Evolutionary conservation across 2,329 filamentous ascomycete genomes (phyloP), one percentile per base, ranked within the genome.

Genomic region (Sporothrix variecibatus): DNA sequence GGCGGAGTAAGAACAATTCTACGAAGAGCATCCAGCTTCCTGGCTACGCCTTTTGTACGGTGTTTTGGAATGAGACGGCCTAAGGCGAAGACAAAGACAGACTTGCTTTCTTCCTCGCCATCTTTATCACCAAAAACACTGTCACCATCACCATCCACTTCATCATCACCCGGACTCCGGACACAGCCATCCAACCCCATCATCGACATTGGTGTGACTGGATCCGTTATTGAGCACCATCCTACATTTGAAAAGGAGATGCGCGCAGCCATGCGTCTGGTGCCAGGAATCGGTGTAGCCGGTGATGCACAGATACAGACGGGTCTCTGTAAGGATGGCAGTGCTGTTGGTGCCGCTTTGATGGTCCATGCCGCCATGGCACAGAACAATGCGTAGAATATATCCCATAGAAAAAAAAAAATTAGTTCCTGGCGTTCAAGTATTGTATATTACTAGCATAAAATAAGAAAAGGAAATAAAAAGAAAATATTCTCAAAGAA

Each of bases 251-350:
- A 95, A 77, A 92, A 92, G 73, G 92, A 95, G 84, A 92, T 98
- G 76, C 89, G 95, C 75, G 92, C 96, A 80, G 93, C 93, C 11
- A 86, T 98, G 75, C 85, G 90, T 65, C 90, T 90, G 72, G 90
- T 97, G 69, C 87, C 93, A 12, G 89, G 91, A 74, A 92, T 98
- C 78, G 95, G 95, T 1, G 83, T 86, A 53, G 85, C 88, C 74
- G 94, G 94, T 12, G 94, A 96, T 77, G 92, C 93, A 84, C 92
- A 91, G 83, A 93, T 99, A 76, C 88, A 94, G 72, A 97, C 98
- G 79, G 95, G 95, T 17, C 95, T 98, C 79, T 95, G 95, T 75
- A 97, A 97, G 86, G 95, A 99, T 81, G 95, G 95, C 64, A 95
- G 93, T 77, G 95, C 94, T 76, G 93, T 97, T 20, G 95, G 95